phyloP scores from a whole-genome alignment of 257 asterid species.

The Plantago major region DNA sequence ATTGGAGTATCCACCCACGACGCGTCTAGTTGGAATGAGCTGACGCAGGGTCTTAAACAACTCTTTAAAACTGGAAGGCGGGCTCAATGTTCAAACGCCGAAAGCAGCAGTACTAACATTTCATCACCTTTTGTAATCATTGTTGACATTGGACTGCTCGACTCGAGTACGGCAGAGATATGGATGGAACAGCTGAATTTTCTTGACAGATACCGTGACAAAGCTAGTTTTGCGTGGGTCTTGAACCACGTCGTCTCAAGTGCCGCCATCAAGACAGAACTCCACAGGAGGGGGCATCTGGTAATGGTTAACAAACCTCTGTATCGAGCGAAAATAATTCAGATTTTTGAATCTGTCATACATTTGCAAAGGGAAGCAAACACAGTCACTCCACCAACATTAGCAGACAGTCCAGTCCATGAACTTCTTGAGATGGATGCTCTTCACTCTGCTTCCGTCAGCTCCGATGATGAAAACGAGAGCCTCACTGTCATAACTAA shows the following conservation, averaged over 20 bases:
- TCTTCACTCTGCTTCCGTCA: slow-evolving; percentile 39
- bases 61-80: slow-evolving; percentile 25
- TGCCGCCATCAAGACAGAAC: slow-evolving; percentile 52
- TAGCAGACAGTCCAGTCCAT: slow-evolving; percentile 31
- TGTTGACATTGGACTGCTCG: slow-evolving; percentile 69
- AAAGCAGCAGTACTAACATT: slow-evolving; percentile 15
- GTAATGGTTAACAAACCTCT: slow-evolving; percentile 73
- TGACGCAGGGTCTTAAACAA: slow-evolving; percentile 56
- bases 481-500: slow-evolving; percentile 22
- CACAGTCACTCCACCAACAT: slow-evolving; percentile 14
- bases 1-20: slow-evolving; percentile 49
- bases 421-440: slow-evolving; percentile 61
- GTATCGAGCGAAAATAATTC: slow-evolving; percentile 68
- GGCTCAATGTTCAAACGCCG: slow-evolving; percentile 24
- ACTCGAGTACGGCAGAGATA: slow-evolving; percentile 54
- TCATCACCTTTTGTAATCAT: slow-evolving; percentile 38
- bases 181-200: slow-evolving; percentile 82
- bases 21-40: slow-evolving; percentile 81
- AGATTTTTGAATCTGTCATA: slow-evolving; percentile 54
- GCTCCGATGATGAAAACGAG: slow-evolving; percentile 62
- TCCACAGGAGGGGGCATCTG: slow-evolving; percentile 59
- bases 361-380: slow-evolving; percentile 29
- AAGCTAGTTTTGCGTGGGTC: slow-evolving; percentile 74
- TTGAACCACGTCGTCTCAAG: slow-evolving; percentile 63
- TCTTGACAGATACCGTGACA: slow-evolving; percentile 46